Evolutionary conservation across 139 green algal species (phyloP).

Genomic region (Chlamydomonas sp.): DNA sequence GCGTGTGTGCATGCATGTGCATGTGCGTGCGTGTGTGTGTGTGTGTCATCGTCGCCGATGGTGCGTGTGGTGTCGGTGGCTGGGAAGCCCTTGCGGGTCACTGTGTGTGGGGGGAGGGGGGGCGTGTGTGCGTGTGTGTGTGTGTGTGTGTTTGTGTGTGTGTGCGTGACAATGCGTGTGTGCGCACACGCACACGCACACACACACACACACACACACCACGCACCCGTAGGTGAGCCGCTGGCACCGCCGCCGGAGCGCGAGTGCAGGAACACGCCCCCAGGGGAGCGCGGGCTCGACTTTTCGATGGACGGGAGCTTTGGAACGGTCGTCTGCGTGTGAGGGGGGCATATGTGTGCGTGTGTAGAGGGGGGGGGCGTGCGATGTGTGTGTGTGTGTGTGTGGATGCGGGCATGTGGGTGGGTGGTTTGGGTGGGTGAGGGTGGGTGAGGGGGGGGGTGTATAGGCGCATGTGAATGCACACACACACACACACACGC

Average conservation of each 20-base stretch:
- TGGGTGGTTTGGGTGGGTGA: not conserved
- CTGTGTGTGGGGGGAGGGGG: not conserved
- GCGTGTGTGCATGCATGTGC: not conserved
- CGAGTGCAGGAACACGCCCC: not conserved
- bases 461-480: too few species aligned
- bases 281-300: not conserved
- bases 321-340: constrained; percentile 14
- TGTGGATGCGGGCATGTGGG: not conserved
- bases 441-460: not conserved
- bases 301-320: constrained; percentile 39
- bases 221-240: too few species aligned
- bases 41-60: not conserved
- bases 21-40: not conserved
- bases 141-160: not conserved
- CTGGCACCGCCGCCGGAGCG: too few species aligned
- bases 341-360: not conserved
- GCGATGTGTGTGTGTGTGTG: not conserved
- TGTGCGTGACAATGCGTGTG: not conserved
- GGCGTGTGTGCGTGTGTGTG: not conserved
- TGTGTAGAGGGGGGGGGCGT: not conserved
- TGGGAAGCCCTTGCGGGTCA: not conserved
- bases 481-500: too few species aligned
- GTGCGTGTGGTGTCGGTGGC: not conserved
- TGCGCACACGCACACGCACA: too few species aligned
- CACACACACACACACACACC: too few species aligned